Evolutionary conservation across 2,329 filamentous ascomycete species (phyloP).

Genomic region (Fusarium anthophilum): DNA sequence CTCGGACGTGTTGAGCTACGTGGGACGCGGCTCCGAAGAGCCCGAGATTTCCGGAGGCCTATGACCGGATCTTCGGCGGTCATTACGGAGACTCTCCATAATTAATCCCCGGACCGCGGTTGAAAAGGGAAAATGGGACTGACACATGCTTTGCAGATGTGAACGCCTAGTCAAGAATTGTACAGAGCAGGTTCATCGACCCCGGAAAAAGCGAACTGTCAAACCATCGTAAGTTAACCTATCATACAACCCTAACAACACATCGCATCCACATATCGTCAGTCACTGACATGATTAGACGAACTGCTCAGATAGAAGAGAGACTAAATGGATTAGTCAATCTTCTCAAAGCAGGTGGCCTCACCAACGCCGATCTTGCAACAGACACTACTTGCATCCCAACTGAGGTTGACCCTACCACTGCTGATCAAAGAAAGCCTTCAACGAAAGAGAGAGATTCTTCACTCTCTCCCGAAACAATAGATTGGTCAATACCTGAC

Average conservation of each 20-base stretch:
- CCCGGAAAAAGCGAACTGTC: constrained; percentile 60
- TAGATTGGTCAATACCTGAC: constrained; percentile 49
- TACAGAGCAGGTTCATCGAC: constrained; percentile 56
- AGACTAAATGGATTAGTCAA: constrained; percentile 60
- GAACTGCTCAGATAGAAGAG: constrained; percentile 60
- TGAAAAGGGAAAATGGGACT: constrained; percentile 1
- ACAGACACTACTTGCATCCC: constrained; percentile 43
- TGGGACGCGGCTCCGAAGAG: background rate
- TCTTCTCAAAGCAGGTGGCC: constrained; percentile 56
- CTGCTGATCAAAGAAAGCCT: constrained; percentile 39
- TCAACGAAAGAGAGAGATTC: constrained; percentile 27
- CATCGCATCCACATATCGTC: background rate
- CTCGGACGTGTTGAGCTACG: background rate
- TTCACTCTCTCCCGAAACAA: constrained; percentile 18
- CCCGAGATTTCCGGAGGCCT: constrained; percentile 5
- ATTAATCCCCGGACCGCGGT: constrained; percentile 8
- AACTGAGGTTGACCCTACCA: constrained; percentile 40
- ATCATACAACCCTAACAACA: background rate
- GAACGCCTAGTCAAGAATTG: constrained; percentile 60
- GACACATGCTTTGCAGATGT: constrained; percentile 49
- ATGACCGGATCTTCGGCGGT: constrained; percentile 17
- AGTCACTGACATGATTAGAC: constrained; percentile 45
- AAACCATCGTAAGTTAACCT: constrained; percentile 58
- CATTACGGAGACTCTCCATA: constrained; percentile 21
- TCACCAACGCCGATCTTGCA: constrained; percentile 38